Base-by-base conservation (phyloP, 768 basidiomycete genomes). In the Atractiella rhizophila region DNA sequence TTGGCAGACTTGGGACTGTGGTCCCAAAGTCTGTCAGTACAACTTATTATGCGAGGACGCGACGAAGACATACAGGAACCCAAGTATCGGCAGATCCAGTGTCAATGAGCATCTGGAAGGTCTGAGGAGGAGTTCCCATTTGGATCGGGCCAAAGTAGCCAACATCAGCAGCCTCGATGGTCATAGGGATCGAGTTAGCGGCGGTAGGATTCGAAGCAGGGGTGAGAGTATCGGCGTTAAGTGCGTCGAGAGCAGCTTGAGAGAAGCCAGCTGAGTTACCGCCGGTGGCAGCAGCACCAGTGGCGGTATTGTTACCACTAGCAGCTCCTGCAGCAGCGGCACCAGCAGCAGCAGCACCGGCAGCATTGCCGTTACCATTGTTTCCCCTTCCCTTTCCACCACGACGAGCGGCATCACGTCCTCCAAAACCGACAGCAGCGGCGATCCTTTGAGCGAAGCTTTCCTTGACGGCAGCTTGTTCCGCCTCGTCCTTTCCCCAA, bases 71-170 rank as follows among this genome's bases (percentile, higher is more conserved):
- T 11, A 49, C 36, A 18, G 48, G 40, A 24, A 73, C 71, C 71
- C 73, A 74, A 28, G 70, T 56, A 57, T 76, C 74, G 9, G 73
- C 70, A 11, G 68, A 70, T 23, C 74, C 74, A 25, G 70, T 71
- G 55, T 76, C 74, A 68, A 76, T 71, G 16, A 76, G 61, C 39
- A 76, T 55, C 23, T 60, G 53, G 51, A 70, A 75, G 45, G 67
- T 52, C 26, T 53, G 62, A 8, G 69, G 65, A 6, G 42, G 29
- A 13, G 70, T 74, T n/a, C 75, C 75, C 35, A 76, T 64, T 51
- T 72, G 66, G 10, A 76, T 49, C 23, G 58, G 57, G 4, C 60
- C 60, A 26, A 66, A 50, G 55, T 67, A 53, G 5, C 54, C 54
- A 19, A 51, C 46, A 35, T 56, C 54, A 42, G 53, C 54, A 13